A percentile compares a stretch with the other conserved stretches of the same genome.
Conservation (phyloP, 169 alveolate species). For the Plasmodium inui region DNA sequence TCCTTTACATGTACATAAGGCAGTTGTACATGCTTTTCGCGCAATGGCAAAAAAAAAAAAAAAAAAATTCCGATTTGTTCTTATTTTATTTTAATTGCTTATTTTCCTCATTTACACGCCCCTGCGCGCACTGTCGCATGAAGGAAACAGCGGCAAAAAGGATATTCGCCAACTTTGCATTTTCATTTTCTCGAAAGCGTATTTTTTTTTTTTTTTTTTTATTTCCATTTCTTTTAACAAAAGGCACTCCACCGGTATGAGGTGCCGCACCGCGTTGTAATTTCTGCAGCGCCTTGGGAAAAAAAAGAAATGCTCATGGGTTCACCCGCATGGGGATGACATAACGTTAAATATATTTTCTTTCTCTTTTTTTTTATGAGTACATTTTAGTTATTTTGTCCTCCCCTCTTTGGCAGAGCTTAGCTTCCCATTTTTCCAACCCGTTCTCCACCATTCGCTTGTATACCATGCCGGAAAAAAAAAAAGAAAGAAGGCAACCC, state of each 20-base stretch:
- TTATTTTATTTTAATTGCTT: neutral
- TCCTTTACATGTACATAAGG: neutral
- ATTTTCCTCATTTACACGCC: neutral
- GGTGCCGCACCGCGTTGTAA: neutral
- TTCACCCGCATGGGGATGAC: neutral
- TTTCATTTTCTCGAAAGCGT: neutral
- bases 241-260: neutral
- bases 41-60: neutral
- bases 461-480: neutral
- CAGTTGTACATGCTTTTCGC: neutral
- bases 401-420: neutral
- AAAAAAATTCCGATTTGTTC: neutral
- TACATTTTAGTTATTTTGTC: neutral
- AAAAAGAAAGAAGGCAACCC: neutral
- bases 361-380: neutral
- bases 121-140: neutral
- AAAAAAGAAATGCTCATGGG: neutral
- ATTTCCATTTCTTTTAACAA: neutral
- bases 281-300: neutral
- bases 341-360: neutral
- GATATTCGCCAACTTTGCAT: neutral
- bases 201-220: neutral
- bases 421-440: neutral
- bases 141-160: neutral
- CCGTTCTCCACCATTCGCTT: neutral